phyloP scores from a whole-genome alignment of 768 basidiomycete species.

The Leucogyrophana mollusca region DNA sequence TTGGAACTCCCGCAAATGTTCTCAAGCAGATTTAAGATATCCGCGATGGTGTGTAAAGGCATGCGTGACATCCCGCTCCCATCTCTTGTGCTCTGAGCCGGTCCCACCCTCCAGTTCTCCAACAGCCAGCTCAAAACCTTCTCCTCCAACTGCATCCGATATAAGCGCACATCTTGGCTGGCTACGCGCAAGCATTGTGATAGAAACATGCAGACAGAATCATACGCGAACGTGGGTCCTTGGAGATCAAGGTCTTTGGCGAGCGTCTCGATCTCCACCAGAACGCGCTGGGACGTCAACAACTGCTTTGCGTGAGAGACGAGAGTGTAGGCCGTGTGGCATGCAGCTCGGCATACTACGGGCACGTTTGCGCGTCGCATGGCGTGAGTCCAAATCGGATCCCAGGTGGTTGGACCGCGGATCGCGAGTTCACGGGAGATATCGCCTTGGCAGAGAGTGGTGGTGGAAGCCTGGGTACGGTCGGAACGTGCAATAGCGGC shows the following conservation, averaged over 20 bases:
- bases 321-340: conserved; percentile 62
- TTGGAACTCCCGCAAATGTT: conserved; percentile 58
- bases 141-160: conserved; percentile 84
- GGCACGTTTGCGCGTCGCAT: conserved; percentile 71
- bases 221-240: conserved; percentile 83
- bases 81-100: conserved; percentile 34
- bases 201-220: conserved; percentile 88
- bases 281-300: conserved; percentile 55
- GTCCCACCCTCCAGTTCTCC: conserved; percentile 62
- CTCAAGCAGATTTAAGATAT: conserved; percentile 64
- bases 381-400: conserved; percentile 78
- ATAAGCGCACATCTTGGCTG: conserved; percentile 78
- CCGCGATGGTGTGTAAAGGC: conserved; percentile 53
- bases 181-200: conserved; percentile 66
- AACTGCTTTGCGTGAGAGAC: conserved; percentile 40
- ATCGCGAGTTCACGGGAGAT: neutral
- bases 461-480: conserved; percentile 9
- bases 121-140: conserved; percentile 81
- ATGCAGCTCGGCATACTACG: conserved; percentile 75
- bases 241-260: conserved; percentile 86
- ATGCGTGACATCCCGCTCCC: conserved; percentile 38
- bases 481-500: conserved; percentile 67
- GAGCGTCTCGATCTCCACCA: conserved; percentile 75
- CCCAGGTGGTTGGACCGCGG: conserved; percentile 54
- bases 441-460: conserved; percentile 2